Base-by-base conservation (phyloP, 1,284 basidiomycete genomes). In the Melampsora larici-populina region DNA sequence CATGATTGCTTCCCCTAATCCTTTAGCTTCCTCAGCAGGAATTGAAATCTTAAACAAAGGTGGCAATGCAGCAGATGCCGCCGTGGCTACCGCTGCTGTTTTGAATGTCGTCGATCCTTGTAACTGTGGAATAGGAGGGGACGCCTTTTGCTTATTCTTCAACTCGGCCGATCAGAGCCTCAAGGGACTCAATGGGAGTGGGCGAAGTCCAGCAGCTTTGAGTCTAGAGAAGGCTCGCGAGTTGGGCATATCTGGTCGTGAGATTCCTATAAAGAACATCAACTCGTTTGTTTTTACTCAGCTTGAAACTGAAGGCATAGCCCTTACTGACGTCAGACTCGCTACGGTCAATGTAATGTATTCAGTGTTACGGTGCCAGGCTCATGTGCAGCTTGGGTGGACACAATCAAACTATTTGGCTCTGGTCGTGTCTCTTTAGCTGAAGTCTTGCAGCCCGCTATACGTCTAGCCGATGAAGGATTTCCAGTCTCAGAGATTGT, bases 351-450 rank as follows among this genome's bases (percentile, higher is more conserved):
- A 64, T 49, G 87, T 2, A 90, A 94, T 82, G 85, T 96, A 55
- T 95, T 96, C 83, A 87, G 90, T 17, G 94, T 94, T 7, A 98
- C 96, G 0, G 94, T 97, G 2, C 96, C 96, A 79, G 94, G 95
- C 65, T 91, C 92, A 24, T 92, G 94, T 0, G 92, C 93, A 26
- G 92, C 93, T 15, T 98, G 95, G 94, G 87, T 92, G 43, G 96
- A 97, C 83, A 92, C 93, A 0, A 87, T 97, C 65, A 88, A 91
- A 77, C 86, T 87, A 70, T 89, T 97, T 76, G 96, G 96, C 15
- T 92, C 89, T 79, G 91, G 92, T n/a, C 91, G 89, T 73, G 82
- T 97, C 1, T 88, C 87, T 6, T 84, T 95, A 70, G 87, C 87
- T 4, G 91, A 97, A n/a, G 87, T 95, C n/a, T 87, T 98, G 48